Conservation (phyloP, 352 stramenopile genomes). For the Globisporangium ultimum region DNA sequence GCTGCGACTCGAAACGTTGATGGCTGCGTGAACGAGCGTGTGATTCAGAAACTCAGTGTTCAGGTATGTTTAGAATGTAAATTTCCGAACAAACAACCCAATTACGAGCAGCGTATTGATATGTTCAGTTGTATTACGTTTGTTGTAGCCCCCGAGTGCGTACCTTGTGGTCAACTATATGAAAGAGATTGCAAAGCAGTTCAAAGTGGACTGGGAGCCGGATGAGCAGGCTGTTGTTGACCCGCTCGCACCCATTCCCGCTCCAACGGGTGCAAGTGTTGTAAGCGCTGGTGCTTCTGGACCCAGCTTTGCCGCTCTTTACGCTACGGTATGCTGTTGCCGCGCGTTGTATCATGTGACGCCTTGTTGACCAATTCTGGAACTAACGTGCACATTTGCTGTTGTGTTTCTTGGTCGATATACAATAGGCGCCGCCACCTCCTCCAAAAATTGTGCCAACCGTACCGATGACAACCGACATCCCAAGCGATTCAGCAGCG, state of each 20-base stretch:
- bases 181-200: slow-evolving; percentile 94
- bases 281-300: slow-evolving; percentile 76
- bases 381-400: neutral
- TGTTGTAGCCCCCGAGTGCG: slow-evolving; percentile 81
- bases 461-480: slow-evolving; percentile 36
- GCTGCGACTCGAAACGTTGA: slow-evolving; percentile 83
- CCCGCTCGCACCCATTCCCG: slow-evolving; percentile 84
- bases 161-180: slow-evolving; percentile 96
- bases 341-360: neutral
- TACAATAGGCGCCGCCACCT: slow-evolving; percentile 24
- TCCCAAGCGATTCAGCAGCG: slow-evolving; percentile 11
- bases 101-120: too few relatives aligned
- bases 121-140: too few relatives aligned
- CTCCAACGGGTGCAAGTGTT: slow-evolving; percentile 86
- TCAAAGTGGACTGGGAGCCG: slow-evolving; percentile 93
- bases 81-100: too few relatives aligned
- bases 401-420: neutral
- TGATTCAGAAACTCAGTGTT: slow-evolving; percentile 93
- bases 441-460: slow-evolving; percentile 16
- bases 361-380: neutral
- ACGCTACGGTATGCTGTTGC: slow-evolving; percentile 42
- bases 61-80: slow-evolving; percentile 26
- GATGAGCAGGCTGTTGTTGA: slow-evolving; percentile 72
- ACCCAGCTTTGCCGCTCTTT: slow-evolving; percentile 72
- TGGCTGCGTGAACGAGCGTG: slow-evolving; percentile 88